Conservation (phyloP, 2,329 filamentous ascomycete genomes). For the Fusarium udum region DNA sequence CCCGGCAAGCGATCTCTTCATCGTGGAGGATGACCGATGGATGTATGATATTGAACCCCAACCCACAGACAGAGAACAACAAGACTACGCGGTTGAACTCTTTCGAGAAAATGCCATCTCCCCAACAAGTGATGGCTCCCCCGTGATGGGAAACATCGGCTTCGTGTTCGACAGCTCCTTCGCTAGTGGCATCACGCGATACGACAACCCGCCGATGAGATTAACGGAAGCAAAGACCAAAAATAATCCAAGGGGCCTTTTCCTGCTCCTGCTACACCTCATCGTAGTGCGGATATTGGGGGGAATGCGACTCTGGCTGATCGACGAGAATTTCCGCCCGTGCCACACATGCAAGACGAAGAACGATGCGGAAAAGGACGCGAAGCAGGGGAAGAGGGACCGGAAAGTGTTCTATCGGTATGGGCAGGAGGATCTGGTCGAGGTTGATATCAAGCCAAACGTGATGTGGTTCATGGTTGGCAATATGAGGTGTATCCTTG, state of each 20-base stretch:
- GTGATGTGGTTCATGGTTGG: neutral
- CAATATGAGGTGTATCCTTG: neutral
- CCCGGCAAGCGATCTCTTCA: neutral
- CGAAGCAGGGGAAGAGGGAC: neutral
- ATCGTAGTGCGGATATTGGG: neutral
- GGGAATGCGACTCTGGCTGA: neutral
- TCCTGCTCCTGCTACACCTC: neutral
- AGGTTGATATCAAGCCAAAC: neutral
- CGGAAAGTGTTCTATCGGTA: neutral
- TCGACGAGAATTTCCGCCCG: neutral
- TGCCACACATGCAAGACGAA: neutral
- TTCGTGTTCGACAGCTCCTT: neutral
- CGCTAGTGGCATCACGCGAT: neutral
- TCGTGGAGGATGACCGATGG: neutral
- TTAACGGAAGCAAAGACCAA: neutral
- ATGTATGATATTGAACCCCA: fast-evolving
- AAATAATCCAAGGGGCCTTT: neutral
- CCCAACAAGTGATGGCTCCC: neutral
- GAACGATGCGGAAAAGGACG: neutral
- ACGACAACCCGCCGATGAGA: neutral
- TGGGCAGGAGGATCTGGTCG: neutral
- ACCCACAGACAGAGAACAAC: neutral
- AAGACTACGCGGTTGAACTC: neutral
- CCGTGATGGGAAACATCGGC: neutral
- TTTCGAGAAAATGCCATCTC: neutral